Percentiles rank a stretch among this genome's conserved stretches.
phyloP scores from a whole-genome alignment of 148 eudicot genomes.

The Amaranthus hypochondriacus region DNA sequence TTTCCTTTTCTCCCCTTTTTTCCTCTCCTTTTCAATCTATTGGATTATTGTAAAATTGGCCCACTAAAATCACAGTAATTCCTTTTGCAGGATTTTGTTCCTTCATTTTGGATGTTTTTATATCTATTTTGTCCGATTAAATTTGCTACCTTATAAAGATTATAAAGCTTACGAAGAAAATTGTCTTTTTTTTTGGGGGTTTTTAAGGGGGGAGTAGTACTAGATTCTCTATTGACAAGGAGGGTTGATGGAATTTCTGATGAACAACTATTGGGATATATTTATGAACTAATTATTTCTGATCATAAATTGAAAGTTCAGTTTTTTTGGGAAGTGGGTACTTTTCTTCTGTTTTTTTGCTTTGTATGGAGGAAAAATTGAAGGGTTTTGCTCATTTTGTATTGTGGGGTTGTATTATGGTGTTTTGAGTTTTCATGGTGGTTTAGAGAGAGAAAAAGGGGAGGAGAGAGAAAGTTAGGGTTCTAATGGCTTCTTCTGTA shows the following conservation, averaged over 20 bases:
- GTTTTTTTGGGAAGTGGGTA: conserved; percentile 21
- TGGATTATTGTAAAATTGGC: conserved; percentile 38
- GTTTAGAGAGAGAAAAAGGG: not conserved
- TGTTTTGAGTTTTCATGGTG: not conserved
- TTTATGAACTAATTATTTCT: conserved; percentile 8
- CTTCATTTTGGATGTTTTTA: conserved; percentile 54
- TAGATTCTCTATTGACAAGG: conserved; percentile 34
- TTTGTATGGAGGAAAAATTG: not conserved
- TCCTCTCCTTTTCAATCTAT: not conserved
- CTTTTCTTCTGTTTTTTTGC: not conserved
- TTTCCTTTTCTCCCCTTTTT: conserved; percentile 17
- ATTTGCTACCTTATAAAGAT: not conserved
- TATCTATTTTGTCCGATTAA: not conserved
- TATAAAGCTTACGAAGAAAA: not conserved
- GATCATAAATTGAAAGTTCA: conserved; percentile 12
- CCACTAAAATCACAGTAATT: conserved; percentile 53
- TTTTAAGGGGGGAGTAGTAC: conserved; percentile 23
- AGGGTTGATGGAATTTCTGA: conserved; percentile 5
- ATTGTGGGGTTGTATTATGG: conserved; percentile 13
- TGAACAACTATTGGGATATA: not conserved
- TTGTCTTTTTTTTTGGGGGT: not conserved
- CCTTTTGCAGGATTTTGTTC: conserved; percentile 78
- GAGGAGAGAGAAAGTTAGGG: conserved; percentile 2
- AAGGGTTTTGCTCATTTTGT: conserved; percentile 11
- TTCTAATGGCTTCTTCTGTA: conserved; percentile 36